phyloP scores from a whole-genome alignment of 441 rosid genomes.

The Melastoma candidum region DNA sequence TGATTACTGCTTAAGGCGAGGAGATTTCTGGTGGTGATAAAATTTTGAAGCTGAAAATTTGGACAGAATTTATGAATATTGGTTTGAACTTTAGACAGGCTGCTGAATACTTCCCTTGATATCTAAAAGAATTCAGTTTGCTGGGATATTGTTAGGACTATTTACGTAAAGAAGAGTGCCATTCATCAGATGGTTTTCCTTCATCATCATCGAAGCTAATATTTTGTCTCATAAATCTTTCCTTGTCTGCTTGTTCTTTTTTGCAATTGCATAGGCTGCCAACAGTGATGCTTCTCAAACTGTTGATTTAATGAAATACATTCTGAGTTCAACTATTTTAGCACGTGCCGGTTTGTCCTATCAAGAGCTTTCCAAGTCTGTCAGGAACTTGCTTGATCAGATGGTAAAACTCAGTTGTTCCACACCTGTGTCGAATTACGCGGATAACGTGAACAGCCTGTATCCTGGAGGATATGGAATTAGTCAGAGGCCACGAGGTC shows the following conservation, averaged over 20 bases:
- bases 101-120: too few species aligned
- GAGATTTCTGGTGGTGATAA: too few species aligned
- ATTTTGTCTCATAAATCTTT: neutral
- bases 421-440: slow-evolving; percentile 19
- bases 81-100: too few species aligned
- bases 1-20: too few species aligned
- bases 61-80: too few species aligned
- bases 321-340: slow-evolving; percentile 41
- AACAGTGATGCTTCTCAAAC: slow-evolving; percentile 35
- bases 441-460: slow-evolving; percentile 26
- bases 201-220: too few species aligned
- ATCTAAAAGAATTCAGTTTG: too few species aligned
- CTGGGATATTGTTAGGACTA: too few species aligned
- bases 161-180: too few species aligned
- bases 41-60: too few species aligned
- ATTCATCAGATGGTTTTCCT: too few species aligned
- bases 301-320: slow-evolving; percentile 69
- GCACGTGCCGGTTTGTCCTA: slow-evolving; percentile 22
- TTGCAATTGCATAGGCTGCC: slow-evolving; percentile 24
- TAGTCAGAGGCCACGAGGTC: slow-evolving; percentile 26
- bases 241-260: slow-evolving; percentile 6
- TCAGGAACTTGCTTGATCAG: slow-evolving; percentile 49
- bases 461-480: slow-evolving; percentile 32
- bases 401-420: slow-evolving; percentile 37
- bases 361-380: slow-evolving; percentile 42